Conservation (phyloP, 2,329 filamentous ascomycete genomes). For the Nemania sp. region DNA sequence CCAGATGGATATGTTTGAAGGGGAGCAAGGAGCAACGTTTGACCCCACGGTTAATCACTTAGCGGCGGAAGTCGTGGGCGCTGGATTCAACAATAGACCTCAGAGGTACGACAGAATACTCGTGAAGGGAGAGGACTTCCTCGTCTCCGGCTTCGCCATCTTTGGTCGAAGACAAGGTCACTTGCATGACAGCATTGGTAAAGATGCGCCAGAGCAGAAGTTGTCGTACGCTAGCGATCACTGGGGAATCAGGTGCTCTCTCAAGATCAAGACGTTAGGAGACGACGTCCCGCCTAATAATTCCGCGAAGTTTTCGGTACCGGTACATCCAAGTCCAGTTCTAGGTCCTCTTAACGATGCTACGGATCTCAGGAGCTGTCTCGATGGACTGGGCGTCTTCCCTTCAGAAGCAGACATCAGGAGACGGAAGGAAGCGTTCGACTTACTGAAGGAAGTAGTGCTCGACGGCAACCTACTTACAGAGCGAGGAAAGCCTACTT, state of each 20-base stretch:
- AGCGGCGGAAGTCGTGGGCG: constrained; percentile 55
- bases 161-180: constrained; percentile 54
- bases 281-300: constrained; percentile 26
- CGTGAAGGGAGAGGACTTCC: constrained; percentile 48
- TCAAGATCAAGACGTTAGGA: constrained; percentile 37
- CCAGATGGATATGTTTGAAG: constrained; percentile 51
- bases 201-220: constrained; percentile 12
- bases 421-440: constrained; percentile 50
- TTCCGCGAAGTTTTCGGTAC: constrained; percentile 36
- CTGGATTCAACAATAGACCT: constrained; percentile 56
- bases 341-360: constrained; percentile 39
- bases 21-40: constrained; percentile 69
- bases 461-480: constrained; percentile 39
- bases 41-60: constrained; percentile 62
- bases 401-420: constrained; percentile 52
- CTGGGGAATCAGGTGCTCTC: constrained; percentile 57
- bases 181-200: constrained; percentile 18
- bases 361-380: constrained; percentile 44
- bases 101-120: constrained; percentile 70
- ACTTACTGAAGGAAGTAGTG: constrained; percentile 49
- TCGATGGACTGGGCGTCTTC: constrained; percentile 48
- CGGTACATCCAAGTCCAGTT: constrained; percentile 43
- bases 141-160: constrained; percentile 56
- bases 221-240: constrained; percentile 57
- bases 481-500: constrained; percentile 40